Evolutionary conservation across 768 basidiomycete species (phyloP), one percentile per base, ranked within the genome.

Genomic region (Russula vinacea): DNA sequence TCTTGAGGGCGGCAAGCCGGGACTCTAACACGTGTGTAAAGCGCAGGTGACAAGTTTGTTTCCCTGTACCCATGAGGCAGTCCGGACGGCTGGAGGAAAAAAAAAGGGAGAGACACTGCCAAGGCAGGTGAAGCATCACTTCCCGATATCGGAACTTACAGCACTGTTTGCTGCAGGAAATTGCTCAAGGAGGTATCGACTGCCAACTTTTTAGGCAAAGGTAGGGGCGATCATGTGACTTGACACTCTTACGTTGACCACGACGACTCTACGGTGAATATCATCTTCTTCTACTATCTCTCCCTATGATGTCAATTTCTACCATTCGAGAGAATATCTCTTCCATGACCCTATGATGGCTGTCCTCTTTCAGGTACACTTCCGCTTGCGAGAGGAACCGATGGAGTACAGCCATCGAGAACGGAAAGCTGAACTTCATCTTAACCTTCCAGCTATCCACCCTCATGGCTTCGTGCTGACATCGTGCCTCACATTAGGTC

Each of bases 11-110:
- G 49, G 24, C n/a, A 57, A 37, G 40, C 33, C 32, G 45, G 47
- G 47, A 64, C 33, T 42, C 58, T 32, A 56, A 65, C 64, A 65
- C 64, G 64, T 65, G 64, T 65, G 35, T 40, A 42, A 57, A 56
- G 60, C n/a, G 33, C 64, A 65, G 64, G 55, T 61, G 59, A 61
- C 64, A 39, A 53, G 17, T 22, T 32, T 35, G 40, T 45, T 62
- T 29, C 55, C 62, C 49, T 45, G 40, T 55, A 50, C 47, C 64
- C 64, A 65, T 61, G 64, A 61, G 64, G 64, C 64, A 56, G 51
- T 7, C 16, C n/a, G 29, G 29, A 26, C 7, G 26, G 57, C 35
- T 39, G 19, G 17, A 50, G 45, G 16, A 16, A 17, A 42, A 26
- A 26, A 26, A 49, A 32, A 11, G 44, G 42, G 8, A 42, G n/a